Evolutionary conservation across 805 yeast genomes (phyloP).

Genomic region (Nakazawaea wyomingensis): DNA sequence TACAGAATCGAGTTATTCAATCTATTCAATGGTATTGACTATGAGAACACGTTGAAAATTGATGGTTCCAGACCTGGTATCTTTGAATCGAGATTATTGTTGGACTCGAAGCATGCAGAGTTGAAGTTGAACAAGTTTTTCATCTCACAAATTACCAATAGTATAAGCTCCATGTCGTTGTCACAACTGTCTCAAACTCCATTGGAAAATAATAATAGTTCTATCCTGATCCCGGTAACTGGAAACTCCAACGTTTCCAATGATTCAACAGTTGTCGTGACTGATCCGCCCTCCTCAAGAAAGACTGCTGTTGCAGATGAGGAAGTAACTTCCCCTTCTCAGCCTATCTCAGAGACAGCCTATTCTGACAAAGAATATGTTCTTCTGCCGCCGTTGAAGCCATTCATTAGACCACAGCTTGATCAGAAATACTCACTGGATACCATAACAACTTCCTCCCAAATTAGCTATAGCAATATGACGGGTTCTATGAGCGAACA

Average conservation of each 20-base stretch:
- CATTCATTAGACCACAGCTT: conserved; percentile 8
- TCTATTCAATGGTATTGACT: conserved; percentile 47
- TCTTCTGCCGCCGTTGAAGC: conserved; percentile 9
- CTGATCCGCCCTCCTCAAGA: neutral
- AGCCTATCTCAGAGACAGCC: neutral
- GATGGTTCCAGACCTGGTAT: conserved; percentile 61
- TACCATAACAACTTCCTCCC: neutral
- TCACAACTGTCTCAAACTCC: neutral
- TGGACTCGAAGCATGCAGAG: conserved; percentile 45
- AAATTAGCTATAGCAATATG: neutral
- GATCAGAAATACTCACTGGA: conserved; percentile 4
- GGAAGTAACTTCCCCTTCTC: neutral
- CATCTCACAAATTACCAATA: conserved; percentile 31
- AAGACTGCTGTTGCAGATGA: too few relatives aligned
- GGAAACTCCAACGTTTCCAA: neutral
- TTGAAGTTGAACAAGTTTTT: conserved; percentile 36
- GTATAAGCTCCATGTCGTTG: conserved; percentile 30
- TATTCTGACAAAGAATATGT: conserved; percentile 6
- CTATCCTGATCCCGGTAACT: neutral
- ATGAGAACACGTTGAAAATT: conserved; percentile 41
- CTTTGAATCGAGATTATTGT: conserved; percentile 49
- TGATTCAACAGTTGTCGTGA: neutral
- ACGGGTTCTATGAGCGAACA: neutral
- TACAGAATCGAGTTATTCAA: conserved; percentile 53
- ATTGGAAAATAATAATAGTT: neutral